Conservation (phyloP, 345 rosid species). For the Cardamine occulta region DNA sequence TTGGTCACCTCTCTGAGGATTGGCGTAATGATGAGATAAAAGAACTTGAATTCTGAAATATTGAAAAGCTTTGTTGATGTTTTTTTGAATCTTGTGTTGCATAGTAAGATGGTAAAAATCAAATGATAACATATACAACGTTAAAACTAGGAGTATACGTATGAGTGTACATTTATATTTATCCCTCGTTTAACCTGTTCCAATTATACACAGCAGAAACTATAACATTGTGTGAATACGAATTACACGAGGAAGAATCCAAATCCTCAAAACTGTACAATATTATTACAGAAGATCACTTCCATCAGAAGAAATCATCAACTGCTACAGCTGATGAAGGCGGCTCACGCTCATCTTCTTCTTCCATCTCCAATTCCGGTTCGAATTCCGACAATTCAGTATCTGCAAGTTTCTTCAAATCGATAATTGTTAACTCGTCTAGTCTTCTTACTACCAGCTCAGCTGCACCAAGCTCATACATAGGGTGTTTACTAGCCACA, state of each 20-base stretch:
- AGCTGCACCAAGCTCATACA: slow-evolving; percentile 92
- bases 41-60: slow-evolving; percentile 13
- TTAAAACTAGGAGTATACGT: slow-evolving; percentile 18
- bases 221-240: slow-evolving; percentile 18
- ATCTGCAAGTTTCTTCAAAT: slow-evolving; percentile 90
- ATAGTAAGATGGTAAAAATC: neutral
- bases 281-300: slow-evolving; percentile 37
- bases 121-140: neutral
- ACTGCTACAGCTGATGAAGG: slow-evolving; percentile 50
- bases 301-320: slow-evolving; percentile 81
- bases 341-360: slow-evolving; percentile 59
- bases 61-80: neutral
- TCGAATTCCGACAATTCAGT: slow-evolving; percentile 71
- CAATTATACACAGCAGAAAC: slow-evolving; percentile 48
- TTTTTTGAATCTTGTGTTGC: neutral
- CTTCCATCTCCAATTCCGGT: slow-evolving; percentile 71
- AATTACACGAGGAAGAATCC: slow-evolving; percentile 28
- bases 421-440: slow-evolving; percentile 85
- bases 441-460: slow-evolving; percentile 83
- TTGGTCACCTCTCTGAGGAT: neutral
- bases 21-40: slow-evolving; percentile 18
- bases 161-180: slow-evolving; percentile 28
- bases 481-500: slow-evolving; percentile 90
- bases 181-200: slow-evolving; percentile 24
- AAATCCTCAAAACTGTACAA: slow-evolving; percentile 58